Base-by-base conservation (phyloP, 208 protist species). In the Zelonia costaricensis region DNA sequence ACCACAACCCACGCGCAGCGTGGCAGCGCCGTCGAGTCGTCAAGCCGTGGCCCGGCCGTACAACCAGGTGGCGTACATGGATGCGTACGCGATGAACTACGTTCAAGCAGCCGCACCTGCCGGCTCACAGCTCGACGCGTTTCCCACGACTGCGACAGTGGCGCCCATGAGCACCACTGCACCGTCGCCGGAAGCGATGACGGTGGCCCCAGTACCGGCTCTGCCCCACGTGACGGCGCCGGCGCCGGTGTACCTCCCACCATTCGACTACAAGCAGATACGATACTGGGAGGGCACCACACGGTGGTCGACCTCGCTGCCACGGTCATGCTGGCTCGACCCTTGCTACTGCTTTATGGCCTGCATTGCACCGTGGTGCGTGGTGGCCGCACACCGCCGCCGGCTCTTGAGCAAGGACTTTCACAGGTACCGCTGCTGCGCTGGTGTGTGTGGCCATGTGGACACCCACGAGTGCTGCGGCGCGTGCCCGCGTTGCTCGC, bases 391-490 rank as follows among this genome's bases (percentile, higher is more conserved):
- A 46, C 86, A 93, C 46, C 69, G 86, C 13, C 69, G 76, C 40
- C 78, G 78, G 13, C 68, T 91, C 9, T 53, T 89, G 39, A 16
- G 72, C 9, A 58, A 71, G 20, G 70, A 91, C 35, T 83, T 67
- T 71, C 58, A 30, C 22, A 46, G 76, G 31, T 91, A 91, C 52
- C 55, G 69, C 18, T 88, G 87, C 67, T 93, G 83, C 52, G 77
- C 65, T 35, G 84, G 81, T 18, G 53, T 83, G 20, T 86, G 76
- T 47, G 80, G 77, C 6, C 51, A 33, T 10, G 40, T 72, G 28
- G 57, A 48, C 15, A 57, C 18, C 22, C 78, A 65, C 27, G 52
- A 62, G 28, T 69, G 66, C 55, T 82, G 73, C 35, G 48, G 71
- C 36, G 44, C 43, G n/a, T 25, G 23, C 58, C 69, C 73, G 39